Base-by-base conservation (phyloP, 192 early-diverging fungal genomes). In the Coemansia sp. region DNA sequence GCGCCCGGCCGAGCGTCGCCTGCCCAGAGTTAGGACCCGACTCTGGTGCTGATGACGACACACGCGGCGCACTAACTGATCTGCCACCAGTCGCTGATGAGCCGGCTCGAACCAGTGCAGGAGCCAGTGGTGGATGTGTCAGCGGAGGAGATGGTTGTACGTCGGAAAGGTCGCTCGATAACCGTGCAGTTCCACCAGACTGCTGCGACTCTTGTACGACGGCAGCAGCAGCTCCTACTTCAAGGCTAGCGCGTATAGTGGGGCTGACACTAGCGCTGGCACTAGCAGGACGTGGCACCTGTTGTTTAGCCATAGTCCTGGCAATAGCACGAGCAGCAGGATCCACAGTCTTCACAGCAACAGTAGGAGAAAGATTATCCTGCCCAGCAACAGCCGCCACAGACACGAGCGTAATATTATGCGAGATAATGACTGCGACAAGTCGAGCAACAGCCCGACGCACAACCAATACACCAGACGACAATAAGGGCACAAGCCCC, bases 1-100 rank as follows among this genome's bases (percentile, higher is more conserved):
- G 75, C 65, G 92, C 91, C 37, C 92, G 91, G 4, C 84, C 86
- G 26, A 93, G 79, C 6, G 89, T 77, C 62, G 89, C 69, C 47
- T 49, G 47, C 47, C 43, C 43, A n/a, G 43, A 46, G n/a, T 17
- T 46, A 5, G 13, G 9, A 16, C 30, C 47, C 16, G 77, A 64
- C 39, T 72, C 38, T 1, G 72, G 64, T 1, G 64, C 40, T 10
- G 47, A 49, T 23, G 47, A 49, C 47, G 47, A 49, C 21, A 49
- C 47, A 8, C 47, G 47, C 19, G 47, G 19, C 3, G 47, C 47
- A 21, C 47, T 49, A 1, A 21, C 47, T 21, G 47, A 49, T 19
- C 47, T 19, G 6, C 47, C 47, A 3, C n/a, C 47, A 9, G 47
- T 49, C 47, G 47, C 9, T n/a, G 47, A 21, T n/a, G 47, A 49